phyloP scores from a whole-genome alignment of 495 filamentous ascomycete species.

The Aspergillus ostianus region DNA sequence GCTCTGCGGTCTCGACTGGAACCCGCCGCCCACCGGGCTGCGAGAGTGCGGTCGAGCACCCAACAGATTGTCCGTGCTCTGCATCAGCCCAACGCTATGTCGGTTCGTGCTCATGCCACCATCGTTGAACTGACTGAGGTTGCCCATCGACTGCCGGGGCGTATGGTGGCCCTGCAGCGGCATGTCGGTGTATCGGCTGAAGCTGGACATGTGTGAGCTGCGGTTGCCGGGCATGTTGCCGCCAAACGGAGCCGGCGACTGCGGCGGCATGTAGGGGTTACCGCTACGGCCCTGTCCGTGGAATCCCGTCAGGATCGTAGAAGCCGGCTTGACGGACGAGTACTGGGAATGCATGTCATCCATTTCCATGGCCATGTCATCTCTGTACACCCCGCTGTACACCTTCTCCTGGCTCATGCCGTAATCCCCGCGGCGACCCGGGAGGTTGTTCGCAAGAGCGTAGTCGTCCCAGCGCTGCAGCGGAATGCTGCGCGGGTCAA shows the following conservation, averaged over 20 bases:
- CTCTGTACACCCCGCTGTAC: slow-evolving; percentile 55
- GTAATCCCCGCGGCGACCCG: slow-evolving; percentile 76
- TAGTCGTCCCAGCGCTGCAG: slow-evolving; percentile 98
- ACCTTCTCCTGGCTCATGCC: slow-evolving; percentile 61
- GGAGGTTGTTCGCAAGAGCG: slow-evolving; percentile 83
- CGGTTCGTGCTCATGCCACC: slow-evolving; percentile 44
- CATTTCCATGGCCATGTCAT: slow-evolving; percentile 76
- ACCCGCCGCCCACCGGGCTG: slow-evolving; percentile 49
- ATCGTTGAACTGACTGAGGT: slow-evolving; percentile 57
- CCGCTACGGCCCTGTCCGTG: slow-evolving; percentile 55
- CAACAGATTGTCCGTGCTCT: slow-evolving; percentile 62
- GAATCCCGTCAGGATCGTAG: slow-evolving; percentile 86
- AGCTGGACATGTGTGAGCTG: slow-evolving; percentile 56
- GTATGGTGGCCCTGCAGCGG: slow-evolving; percentile 37
- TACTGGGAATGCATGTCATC: slow-evolving; percentile 97
- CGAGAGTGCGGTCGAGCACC: slow-evolving; percentile 48
- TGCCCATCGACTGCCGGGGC: slow-evolving; percentile 60
- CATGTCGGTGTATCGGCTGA: slow-evolving; percentile 53
- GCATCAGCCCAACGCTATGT: slow-evolving; percentile 48
- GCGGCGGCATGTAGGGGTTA: slow-evolving; percentile 72
- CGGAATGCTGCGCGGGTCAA: slow-evolving; percentile 88
- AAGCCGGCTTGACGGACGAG: slow-evolving; percentile 90
- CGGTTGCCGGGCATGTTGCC: slow-evolving; percentile 50
- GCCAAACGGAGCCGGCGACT: slow-evolving; percentile 69
- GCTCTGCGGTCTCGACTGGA: slow-evolving; percentile 58